Percentiles rank a stretch among this genome's conserved stretches.
Evolutionary conservation across 495 filamentous ascomycete genomes (phyloP).

Genomic region (Penicillium maclennaniae): DNA sequence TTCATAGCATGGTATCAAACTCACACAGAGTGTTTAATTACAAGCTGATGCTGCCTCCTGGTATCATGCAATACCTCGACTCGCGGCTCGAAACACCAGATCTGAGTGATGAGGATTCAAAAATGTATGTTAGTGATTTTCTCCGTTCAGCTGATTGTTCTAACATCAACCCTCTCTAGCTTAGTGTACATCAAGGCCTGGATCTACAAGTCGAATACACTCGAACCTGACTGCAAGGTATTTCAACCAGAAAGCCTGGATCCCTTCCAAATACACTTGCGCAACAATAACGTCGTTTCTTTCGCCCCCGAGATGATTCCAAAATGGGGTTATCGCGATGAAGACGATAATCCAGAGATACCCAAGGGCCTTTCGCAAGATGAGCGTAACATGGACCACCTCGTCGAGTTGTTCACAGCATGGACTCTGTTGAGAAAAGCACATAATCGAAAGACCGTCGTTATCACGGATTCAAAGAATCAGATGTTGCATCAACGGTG

Average conservation of each 20-base stretch:
- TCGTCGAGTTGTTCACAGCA: slow-evolving; percentile 44
- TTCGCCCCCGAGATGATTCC: not conserved
- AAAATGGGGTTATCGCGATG: slow-evolving; percentile 2
- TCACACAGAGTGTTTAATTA: slow-evolving; percentile 22
- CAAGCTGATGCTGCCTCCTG: slow-evolving; percentile 42
- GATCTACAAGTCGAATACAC: slow-evolving; percentile 24
- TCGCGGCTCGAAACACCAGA: slow-evolving; percentile 12
- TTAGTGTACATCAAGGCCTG: slow-evolving; percentile 26
- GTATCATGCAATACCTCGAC: slow-evolving; percentile 38
- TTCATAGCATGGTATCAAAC: slow-evolving; percentile 23
- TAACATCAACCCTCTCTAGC: slow-evolving; percentile 11
- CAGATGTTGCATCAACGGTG: slow-evolving; percentile 15
- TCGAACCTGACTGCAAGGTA: not conserved
- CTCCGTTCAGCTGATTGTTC: not conserved
- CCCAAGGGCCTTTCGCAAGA: slow-evolving; percentile 20
- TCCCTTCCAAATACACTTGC: not conserved
- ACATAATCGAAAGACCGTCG: slow-evolving; percentile 31
- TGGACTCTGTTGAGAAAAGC: slow-evolving; percentile 35
- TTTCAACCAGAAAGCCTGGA: slow-evolving; percentile 9
- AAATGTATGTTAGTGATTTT: slow-evolving; percentile 19
- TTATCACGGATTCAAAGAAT: slow-evolving; percentile 17
- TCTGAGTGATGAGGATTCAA: slow-evolving; percentile 8
- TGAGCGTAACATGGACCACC: slow-evolving; percentile 32
- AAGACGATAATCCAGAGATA: slow-evolving; percentile 15
- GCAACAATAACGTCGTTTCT: slow-evolving; percentile 23